A percentile compares a stretch with the other conserved stretches of the same genome.
These are phyloP conservation scores for Populus hybrid DNA, from an alignment of 441 rosid species.

Conservation along the genomic window DNA sequence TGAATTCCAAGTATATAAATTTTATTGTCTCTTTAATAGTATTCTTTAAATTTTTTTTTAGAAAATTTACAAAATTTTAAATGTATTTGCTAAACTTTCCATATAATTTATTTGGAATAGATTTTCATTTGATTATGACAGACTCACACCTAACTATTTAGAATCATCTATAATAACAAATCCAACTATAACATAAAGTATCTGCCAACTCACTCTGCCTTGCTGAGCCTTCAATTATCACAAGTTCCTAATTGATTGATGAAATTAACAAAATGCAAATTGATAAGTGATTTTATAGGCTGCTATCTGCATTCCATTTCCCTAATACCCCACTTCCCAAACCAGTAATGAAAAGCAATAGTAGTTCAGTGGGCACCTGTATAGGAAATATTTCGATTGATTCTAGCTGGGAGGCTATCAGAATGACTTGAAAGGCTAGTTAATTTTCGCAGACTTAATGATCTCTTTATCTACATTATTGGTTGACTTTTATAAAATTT, in stretches of 20 bases:
- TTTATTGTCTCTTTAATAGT: too few species aligned
- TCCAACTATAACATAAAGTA: too few species aligned
- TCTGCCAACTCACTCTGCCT: too few species aligned
- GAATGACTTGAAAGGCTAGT: background rate
- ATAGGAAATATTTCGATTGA: background rate
- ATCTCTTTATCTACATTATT: slow-evolving; percentile 5
- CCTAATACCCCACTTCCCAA: background rate
- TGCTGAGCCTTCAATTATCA: too few species aligned
- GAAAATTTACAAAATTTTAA: too few species aligned
- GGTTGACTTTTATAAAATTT: slow-evolving; percentile 12
- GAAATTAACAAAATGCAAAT: background rate
- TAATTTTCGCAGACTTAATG: background rate
- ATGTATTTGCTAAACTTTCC: fast-evolving
- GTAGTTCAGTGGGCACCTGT: background rate
- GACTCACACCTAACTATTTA: fast-evolving
- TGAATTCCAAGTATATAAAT: too few species aligned
- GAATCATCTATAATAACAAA: too few species aligned
- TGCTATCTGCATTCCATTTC: background rate
- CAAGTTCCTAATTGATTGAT: too few species aligned
- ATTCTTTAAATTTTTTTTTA: too few species aligned
- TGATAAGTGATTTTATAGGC: background rate
- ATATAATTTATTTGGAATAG: fast-evolving
- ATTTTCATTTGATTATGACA: too few species aligned
- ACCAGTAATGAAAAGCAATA: background rate
- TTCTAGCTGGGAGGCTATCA: background rate